phyloP scores from a whole-genome alignment of 2,329 filamentous ascomycete species.

The Xylogone sp. region DNA sequence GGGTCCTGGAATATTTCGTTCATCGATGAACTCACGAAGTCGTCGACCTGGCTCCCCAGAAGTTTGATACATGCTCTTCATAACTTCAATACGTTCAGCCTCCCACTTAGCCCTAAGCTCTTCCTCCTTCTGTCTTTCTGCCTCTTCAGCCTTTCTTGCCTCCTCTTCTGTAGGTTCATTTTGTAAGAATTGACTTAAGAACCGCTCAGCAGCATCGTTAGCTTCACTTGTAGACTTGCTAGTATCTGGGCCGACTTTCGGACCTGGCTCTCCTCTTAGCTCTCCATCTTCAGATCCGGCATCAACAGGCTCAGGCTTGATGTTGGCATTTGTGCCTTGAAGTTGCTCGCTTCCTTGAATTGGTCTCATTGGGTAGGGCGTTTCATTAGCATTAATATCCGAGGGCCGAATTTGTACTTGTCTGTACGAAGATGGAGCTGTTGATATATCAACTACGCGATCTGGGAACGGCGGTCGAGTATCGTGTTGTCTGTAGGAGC shows the following conservation, averaged over 20 bases:
- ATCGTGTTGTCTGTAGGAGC: background rate
- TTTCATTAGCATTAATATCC: background rate
- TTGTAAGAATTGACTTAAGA: slow-evolving; percentile 31
- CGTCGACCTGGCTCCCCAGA: slow-evolving; percentile 11
- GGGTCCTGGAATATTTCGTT: slow-evolving; percentile 3
- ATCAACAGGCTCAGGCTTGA: slow-evolving; percentile 17
- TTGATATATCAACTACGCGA: background rate
- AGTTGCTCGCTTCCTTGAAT: background rate
- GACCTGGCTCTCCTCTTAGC: slow-evolving; percentile 19
- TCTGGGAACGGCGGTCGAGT: background rate
- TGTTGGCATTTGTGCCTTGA: slow-evolving; percentile 1
- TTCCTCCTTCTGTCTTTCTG: slow-evolving; percentile 9
- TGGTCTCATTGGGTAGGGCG: background rate
- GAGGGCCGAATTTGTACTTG: background rate
- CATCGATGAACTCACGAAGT: slow-evolving; percentile 11
- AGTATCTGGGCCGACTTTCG: slow-evolving; percentile 6
- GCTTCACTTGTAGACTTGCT: slow-evolving; percentile 20
- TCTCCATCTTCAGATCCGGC: slow-evolving; percentile 35
- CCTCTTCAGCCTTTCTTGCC: slow-evolving; percentile 6
- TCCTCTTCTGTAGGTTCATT: slow-evolving; percentile 12
- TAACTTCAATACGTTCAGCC: slow-evolving; percentile 9
- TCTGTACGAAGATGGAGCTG: background rate
- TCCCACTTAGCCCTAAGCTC: slow-evolving; percentile 14
- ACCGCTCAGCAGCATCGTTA: slow-evolving; percentile 32
- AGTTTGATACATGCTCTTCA: slow-evolving; percentile 10